Evolutionary conservation across 176 grass and related monocot genomes (phyloP), one percentile per base, ranked within the genome.

Genomic region (Lolium multiflorum): DNA sequence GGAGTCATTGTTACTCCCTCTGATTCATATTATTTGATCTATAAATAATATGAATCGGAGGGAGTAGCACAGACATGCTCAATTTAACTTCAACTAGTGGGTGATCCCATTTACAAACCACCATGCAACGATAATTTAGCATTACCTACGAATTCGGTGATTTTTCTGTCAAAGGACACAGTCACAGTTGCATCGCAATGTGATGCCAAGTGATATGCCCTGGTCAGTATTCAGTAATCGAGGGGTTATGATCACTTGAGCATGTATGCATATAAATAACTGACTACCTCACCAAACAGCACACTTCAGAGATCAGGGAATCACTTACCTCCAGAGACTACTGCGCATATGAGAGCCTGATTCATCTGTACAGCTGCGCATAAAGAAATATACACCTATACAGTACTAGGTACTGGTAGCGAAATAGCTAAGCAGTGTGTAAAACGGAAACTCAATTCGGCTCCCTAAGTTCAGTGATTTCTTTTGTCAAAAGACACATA

Each of bases 361-460:
- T 73, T 55, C 58, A 44, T 83, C 25, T 41, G 6, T 12, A 52
- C 44, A 83, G 18, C 65, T 63, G 43, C 25, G 50, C 52, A 79
- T 64, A 5, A 4, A 35, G 11, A 17, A 35, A 3, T 35, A 35
- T 35, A 2, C 21, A n/a, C 4, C 5, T 62, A 71, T 9, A 71
- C 3, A 24, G 44, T 48, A 10, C 14, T 5, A 81, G 2, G 31
- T 35, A 35, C 31, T 35, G 55, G 20, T 76, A 79, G 47, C 24
- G 13, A 65, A 35, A 35, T 15, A 26, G 26, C 11, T 28, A 64
- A 28, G 61, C 26, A 28, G 10, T 64, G 61, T 5, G 24, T 43
- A 43, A 47, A 47, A 17, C 9, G 26, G 6, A 7, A 49, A 41
- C 31, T 3, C 31, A 35, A 35, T 35, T 35, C 3, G 31, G 31